These are phyloP conservation scores for Lyophyllum atratum DNA, from an alignment of 768 basidiomycete genomes.

Conservation along the genomic window DNA sequence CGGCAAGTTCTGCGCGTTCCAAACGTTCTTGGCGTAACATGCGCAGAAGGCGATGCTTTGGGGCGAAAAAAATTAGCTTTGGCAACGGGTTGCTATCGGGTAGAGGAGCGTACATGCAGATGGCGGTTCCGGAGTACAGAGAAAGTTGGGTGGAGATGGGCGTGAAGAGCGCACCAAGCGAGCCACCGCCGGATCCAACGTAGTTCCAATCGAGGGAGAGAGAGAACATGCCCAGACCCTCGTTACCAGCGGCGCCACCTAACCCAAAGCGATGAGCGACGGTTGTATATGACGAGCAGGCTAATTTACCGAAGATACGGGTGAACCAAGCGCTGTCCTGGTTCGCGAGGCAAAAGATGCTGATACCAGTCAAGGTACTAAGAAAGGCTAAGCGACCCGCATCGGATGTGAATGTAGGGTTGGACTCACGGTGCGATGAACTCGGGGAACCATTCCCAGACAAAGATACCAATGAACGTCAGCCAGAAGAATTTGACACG, in stretches of 20 bases:
- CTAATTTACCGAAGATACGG: constrained; percentile 12
- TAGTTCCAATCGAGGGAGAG: constrained; percentile 74
- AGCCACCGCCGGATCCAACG: constrained; percentile 52
- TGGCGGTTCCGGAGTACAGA: constrained; percentile 15
- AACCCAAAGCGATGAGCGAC: constrained; percentile 60
- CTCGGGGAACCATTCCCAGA: constrained; percentile 53
- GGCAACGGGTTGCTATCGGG: no score
- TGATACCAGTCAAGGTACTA: constrained; percentile 61
- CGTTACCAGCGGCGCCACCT: constrained; percentile 67
- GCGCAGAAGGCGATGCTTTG: constrained; percentile 49
- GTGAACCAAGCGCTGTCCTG: constrained; percentile 46
- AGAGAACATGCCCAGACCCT: constrained; percentile 63
- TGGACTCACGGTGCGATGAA: constrained; percentile 46
- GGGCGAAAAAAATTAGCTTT: no score
- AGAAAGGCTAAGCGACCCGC: constrained; percentile 40
- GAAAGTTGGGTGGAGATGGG: constrained; percentile 40
- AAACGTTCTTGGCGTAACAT: constrained; percentile 49
- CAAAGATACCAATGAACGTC: constrained; percentile 40
- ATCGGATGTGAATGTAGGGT: constrained; percentile 13
- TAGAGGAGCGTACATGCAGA: constrained; percentile 35
- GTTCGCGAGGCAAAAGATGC: constrained; percentile 60
- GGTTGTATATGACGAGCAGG: constrained; percentile 33
- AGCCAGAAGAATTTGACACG: background rate
- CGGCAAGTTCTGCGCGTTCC: constrained; percentile 61
- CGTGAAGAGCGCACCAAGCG: constrained; percentile 47